phyloP scores from a whole-genome alignment of 805 yeast species.

The Nakazawaea peltata region DNA sequence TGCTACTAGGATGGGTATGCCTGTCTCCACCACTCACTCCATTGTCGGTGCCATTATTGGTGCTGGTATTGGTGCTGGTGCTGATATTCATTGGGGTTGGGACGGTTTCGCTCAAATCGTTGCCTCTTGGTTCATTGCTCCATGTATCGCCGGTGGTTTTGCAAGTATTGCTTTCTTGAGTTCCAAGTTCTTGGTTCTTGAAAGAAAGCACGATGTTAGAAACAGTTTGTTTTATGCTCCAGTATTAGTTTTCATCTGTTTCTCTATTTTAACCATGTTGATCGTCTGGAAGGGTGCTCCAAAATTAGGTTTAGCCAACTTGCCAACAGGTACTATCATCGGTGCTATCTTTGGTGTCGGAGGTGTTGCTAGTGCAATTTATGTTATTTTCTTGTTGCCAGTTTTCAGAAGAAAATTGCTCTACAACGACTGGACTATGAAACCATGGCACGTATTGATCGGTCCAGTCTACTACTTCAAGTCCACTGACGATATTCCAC shows the following conservation, averaged over 20 bases:
- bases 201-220: constrained; percentile 44
- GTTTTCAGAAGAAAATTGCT: constrained; percentile 53
- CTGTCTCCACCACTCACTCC: constrained; percentile 78
- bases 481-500: constrained; percentile 52
- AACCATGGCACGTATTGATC: constrained; percentile 42
- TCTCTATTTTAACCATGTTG: constrained; percentile 62
- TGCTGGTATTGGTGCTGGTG: constrained; percentile 69
- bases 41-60: constrained; percentile 74
- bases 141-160: constrained; percentile 56
- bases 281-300: constrained; percentile 82
- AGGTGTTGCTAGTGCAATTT: constrained; percentile 43
- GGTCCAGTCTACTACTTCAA: constrained; percentile 54
- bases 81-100: constrained; percentile 68
- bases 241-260: constrained; percentile 48
- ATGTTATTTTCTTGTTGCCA: constrained; percentile 50
- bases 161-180: constrained; percentile 51
- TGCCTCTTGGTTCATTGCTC: constrained; percentile 80
- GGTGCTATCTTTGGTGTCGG: constrained; percentile 63
- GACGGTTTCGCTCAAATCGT: constrained; percentile 60
- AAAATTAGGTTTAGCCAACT: constrained; percentile 44
- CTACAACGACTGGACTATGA: constrained; percentile 59
- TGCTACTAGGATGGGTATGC: constrained; percentile 63
- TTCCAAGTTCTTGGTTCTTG: constrained; percentile 55
- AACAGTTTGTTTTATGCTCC: constrained; percentile 56
- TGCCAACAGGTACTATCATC: constrained; percentile 42